Evolutionary conservation across 352 stramenopile species (phyloP).

Genomic region (Pelagophyceae sp.): DNA sequence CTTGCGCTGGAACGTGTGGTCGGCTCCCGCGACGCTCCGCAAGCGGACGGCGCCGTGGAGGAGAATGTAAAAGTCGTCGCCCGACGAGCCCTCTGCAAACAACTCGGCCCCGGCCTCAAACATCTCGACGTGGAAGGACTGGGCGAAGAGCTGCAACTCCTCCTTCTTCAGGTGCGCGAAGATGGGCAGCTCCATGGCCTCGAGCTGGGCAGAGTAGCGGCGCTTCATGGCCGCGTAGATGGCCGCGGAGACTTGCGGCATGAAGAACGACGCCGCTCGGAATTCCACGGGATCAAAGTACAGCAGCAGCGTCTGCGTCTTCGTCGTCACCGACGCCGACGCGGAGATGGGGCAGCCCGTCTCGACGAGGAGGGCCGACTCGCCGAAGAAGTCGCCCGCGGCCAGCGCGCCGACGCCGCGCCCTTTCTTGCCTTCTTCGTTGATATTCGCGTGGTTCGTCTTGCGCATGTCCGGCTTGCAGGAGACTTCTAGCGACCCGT

Average conservation of each 20-base stretch:
- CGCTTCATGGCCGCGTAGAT: background rate
- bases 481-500: background rate
- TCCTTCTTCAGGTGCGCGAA: background rate
- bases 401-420: background rate
- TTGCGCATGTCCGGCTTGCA: background rate
- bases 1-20: background rate
- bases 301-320: background rate
- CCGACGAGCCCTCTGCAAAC: background rate
- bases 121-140: background rate
- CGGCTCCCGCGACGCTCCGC: too few species aligned
- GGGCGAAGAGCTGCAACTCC: background rate
- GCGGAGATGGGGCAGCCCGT: background rate
- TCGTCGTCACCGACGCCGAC: background rate
- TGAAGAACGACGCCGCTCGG: background rate
- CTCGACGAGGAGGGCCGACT: background rate
- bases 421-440: background rate
- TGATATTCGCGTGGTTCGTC: background rate
- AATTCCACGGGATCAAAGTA: background rate
- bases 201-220: background rate
- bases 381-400: background rate
- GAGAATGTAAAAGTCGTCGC: constrained; percentile 1
- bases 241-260: background rate
- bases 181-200: background rate
- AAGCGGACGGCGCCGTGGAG: background rate
- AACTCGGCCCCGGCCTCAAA: background rate